Evolutionary conservation across 1,139 yeast genomes (phyloP).

Genomic region (Scheffersomyces parashehatae): DNA sequence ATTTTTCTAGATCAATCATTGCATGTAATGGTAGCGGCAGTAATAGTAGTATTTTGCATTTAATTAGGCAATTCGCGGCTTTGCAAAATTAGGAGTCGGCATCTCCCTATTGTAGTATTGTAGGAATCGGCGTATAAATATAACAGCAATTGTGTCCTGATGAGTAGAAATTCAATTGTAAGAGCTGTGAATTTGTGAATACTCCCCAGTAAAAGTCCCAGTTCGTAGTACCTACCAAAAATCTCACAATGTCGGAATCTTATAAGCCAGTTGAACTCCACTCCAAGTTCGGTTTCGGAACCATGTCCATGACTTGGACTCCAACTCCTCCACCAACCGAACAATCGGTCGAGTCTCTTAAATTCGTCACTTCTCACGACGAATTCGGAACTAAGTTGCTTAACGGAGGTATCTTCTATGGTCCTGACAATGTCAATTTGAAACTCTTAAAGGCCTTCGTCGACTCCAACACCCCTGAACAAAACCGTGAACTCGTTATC

Average conservation of each 20-base stretch:
- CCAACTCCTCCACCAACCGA: slow-evolving; percentile 46
- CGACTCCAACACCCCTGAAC: slow-evolving; percentile 50
- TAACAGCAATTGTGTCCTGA: too few species aligned
- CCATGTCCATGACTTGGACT: slow-evolving; percentile 64
- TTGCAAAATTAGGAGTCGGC: too few species aligned
- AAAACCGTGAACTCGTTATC: slow-evolving; percentile 48
- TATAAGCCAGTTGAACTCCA: background rate
- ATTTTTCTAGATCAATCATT: too few species aligned
- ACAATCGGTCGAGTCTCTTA: slow-evolving; percentile 47
- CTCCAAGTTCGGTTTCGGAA: slow-evolving; percentile 54
- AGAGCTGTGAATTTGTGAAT: too few species aligned
- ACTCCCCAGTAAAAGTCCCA: too few species aligned
- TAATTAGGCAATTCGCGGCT: too few species aligned
- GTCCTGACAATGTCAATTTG: slow-evolving; percentile 48
- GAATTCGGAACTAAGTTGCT: slow-evolving; percentile 56
- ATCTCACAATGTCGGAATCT: background rate
- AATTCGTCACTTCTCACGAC: slow-evolving; percentile 37
- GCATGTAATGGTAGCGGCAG: too few species aligned
- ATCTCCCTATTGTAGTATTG: too few species aligned
- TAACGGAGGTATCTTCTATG: slow-evolving; percentile 82
- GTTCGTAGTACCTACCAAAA: too few species aligned
- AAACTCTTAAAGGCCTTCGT: slow-evolving; percentile 59
- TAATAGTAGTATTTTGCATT: too few species aligned
- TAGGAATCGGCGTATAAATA: too few species aligned
- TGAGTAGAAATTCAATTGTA: too few species aligned